Percentiles rank a stretch among this genome's conserved stretches.
Evolutionary conservation across 345 rosid species (phyloP).

Genomic region (Syzygium aromaticum): DNA sequence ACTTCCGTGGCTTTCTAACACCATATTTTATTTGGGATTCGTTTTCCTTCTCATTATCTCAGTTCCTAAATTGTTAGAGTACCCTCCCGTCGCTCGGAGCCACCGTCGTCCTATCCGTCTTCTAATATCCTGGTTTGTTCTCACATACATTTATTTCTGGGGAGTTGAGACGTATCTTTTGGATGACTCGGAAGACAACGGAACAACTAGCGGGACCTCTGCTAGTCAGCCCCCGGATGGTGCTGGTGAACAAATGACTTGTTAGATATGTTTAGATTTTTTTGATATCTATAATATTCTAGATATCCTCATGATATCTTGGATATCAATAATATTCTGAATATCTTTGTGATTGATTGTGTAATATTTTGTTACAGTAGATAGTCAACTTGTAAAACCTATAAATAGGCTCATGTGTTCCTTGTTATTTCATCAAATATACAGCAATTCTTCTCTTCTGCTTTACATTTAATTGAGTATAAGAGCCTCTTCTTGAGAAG

Average conservation of each 20-base stretch:
- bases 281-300: too few species aligned
- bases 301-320: too few species aligned
- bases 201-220: rapidly evolving
- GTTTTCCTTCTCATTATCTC: neutral
- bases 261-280: too few species aligned
- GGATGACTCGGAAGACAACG: neutral
- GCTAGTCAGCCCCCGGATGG: neutral
- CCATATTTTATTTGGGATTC: neutral
- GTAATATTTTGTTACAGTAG: too few species aligned
- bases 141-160: neutral
- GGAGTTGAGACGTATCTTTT: rapidly evolving
- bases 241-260: neutral
- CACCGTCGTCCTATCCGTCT: neutral
- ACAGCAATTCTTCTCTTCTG: too few species aligned
- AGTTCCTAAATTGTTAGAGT: neutral
- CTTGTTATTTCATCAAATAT: too few species aligned
- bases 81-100: neutral
- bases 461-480: too few species aligned
- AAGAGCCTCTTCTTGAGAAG: too few species aligned
- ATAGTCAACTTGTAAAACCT: too few species aligned
- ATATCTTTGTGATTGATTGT: too few species aligned
- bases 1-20: neutral
- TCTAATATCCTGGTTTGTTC: neutral
- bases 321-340: too few species aligned
- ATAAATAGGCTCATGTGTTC: too few species aligned